Conservation (phyloP, 1,139 yeast species). For the Hansenula lynferdii region DNA sequence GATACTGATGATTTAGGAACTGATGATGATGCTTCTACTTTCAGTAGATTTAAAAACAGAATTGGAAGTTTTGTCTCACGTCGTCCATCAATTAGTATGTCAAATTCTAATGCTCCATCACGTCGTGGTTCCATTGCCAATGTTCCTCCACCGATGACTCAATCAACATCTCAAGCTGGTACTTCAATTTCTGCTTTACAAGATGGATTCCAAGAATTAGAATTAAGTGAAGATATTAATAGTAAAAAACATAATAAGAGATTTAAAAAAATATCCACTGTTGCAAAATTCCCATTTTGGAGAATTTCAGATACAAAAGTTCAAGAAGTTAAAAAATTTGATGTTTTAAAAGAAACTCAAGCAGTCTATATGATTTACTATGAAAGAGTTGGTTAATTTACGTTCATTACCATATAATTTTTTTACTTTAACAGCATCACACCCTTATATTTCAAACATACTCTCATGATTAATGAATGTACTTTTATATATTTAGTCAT, state of each 20-base stretch:
- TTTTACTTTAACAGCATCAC: too few species aligned
- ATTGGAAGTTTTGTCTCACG: slow-evolving; percentile 21
- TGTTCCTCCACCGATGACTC: background rate
- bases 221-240: background rate
- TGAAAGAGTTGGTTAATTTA: slow-evolving; percentile 32
- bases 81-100: slow-evolving; percentile 14
- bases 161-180: background rate
- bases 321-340: slow-evolving; percentile 53
- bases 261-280: slow-evolving; percentile 43
- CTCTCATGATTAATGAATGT: too few species aligned
- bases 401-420: too few species aligned
- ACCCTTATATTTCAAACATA: too few species aligned
- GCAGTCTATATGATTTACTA: slow-evolving; percentile 84
- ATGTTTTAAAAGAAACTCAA: slow-evolving; percentile 62
- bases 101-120: slow-evolving; percentile 3
- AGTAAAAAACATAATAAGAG: slow-evolving; percentile 8
- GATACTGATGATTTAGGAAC: slow-evolving; percentile 5
- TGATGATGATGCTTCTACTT: slow-evolving; percentile 14
- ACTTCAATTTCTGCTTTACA: background rate
- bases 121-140: slow-evolving; percentile 14
- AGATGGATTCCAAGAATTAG: background rate
- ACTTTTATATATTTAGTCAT: too few species aligned
- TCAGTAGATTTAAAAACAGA: slow-evolving; percentile 17
- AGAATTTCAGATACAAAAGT: slow-evolving; percentile 73
- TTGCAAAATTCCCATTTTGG: slow-evolving; percentile 72